Conservation (phyloP, 106 monocot genomes). For the Posidonia australis region DNA sequence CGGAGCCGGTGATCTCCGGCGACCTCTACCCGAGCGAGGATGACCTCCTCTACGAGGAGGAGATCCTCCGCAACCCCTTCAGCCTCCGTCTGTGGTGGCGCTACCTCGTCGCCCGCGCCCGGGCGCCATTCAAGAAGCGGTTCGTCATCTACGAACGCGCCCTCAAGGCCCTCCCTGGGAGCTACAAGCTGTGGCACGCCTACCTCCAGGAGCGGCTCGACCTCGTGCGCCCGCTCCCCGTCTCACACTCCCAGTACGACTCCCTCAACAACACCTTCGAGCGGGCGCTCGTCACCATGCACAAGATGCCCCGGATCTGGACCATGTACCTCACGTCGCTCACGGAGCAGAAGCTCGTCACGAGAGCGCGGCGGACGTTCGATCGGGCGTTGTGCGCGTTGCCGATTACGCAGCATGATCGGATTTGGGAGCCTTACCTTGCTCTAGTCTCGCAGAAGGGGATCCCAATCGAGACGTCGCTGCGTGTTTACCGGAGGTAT, state of each 20-base stretch:
- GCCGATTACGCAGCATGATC: constrained; percentile 87
- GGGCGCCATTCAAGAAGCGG: constrained; percentile 69
- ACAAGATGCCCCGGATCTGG: constrained; percentile 98
- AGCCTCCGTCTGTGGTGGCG: constrained; percentile 91
- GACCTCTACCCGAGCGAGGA: constrained; percentile 43
- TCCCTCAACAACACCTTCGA: constrained; percentile 95
- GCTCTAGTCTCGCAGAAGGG: constrained; percentile 49
- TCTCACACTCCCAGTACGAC: constrained; percentile 38
- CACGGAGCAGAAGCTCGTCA: constrained; percentile 56
- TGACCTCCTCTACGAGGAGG: constrained; percentile 71
- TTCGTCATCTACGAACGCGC: constrained; percentile 90
- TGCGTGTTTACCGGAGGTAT: constrained; percentile 65
- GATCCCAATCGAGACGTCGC: constrained; percentile 76
- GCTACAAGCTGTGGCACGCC: constrained; percentile 96
- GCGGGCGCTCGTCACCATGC: constrained; percentile 88
- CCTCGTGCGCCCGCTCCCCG: constrained; percentile 45
- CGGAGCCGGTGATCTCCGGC: constrained; percentile 3
- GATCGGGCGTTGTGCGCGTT: constrained; percentile 78
- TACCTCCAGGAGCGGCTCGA: constrained; percentile 81
- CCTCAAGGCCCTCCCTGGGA: constrained; percentile 81
- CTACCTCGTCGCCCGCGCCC: constrained; percentile 69
- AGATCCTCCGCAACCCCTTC: constrained; percentile 90
- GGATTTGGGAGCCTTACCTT: constrained; percentile 79
- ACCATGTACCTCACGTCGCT: constrained; percentile 62
- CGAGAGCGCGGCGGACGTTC: constrained; percentile 49